Evolutionary conservation across 1,139 yeast genomes (phyloP).

Genomic region (Maudiozyma humilis): DNA sequence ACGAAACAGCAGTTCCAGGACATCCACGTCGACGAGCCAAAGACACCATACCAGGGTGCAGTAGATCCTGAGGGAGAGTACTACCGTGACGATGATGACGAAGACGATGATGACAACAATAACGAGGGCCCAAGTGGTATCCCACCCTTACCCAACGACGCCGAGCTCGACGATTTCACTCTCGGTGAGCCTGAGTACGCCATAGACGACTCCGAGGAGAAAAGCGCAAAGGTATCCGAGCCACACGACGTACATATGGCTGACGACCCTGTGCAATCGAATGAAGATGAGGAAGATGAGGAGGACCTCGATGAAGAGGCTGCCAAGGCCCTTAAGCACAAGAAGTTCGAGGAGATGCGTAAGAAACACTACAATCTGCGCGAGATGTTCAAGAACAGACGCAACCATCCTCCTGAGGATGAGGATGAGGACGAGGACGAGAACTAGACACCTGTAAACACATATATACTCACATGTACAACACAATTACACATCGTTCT

Average conservation of each 20-base stretch:
- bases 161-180: slow-evolving; percentile 41
- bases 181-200: slow-evolving; percentile 47
- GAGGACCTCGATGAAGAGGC: slow-evolving; percentile 38
- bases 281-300: slow-evolving; percentile 12
- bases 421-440: neutral
- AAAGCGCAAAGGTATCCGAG: slow-evolving; percentile 22
- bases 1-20: slow-evolving; percentile 35
- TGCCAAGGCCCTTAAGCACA: slow-evolving; percentile 60
- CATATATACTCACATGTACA: neutral
- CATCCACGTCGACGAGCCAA: slow-evolving; percentile 76
- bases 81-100: slow-evolving; percentile 61
- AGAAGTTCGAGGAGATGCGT: slow-evolving; percentile 63
- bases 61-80: slow-evolving; percentile 84
- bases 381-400: slow-evolving; percentile 41
- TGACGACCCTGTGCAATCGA: neutral
- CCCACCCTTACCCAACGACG: slow-evolving; percentile 34
- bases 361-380: slow-evolving; percentile 71
- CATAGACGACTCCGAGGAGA: slow-evolving; percentile 8
- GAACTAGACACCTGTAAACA: neutral
- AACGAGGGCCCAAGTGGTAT: slow-evolving; percentile 48
- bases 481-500: no score
- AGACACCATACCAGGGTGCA: slow-evolving; percentile 94
- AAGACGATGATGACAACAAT: slow-evolving; percentile 59
- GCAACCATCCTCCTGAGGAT: slow-evolving; percentile 14
- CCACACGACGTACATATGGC: slow-evolving; percentile 11